These are phyloP conservation scores for Berberis thunbergii DNA, from an alignment of 164 flowering plant genomes.

Conservation along the genomic window DNA sequence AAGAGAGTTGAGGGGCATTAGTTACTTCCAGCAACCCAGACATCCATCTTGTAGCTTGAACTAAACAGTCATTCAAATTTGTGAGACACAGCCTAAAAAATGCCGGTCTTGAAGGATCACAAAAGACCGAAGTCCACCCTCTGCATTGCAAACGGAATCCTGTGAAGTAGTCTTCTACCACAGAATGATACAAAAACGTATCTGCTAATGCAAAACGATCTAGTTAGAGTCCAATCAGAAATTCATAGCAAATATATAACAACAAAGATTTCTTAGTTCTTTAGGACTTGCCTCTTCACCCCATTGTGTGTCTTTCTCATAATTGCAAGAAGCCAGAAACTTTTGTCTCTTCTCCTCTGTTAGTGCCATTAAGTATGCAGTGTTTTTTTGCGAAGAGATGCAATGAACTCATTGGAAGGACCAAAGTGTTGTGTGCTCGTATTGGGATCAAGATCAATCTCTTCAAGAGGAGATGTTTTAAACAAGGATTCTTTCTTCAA, in stretches of 20 bases:
- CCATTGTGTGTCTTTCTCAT: constrained; percentile 37
- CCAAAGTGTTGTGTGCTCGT: constrained; percentile 5
- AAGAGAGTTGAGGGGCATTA: background rate
- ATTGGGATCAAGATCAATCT: background rate
- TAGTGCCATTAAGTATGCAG: background rate
- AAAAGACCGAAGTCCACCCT: constrained; percentile 12
- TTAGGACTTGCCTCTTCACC: constrained; percentile 30
- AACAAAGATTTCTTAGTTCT: background rate
- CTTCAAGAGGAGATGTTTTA: background rate
- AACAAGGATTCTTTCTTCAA: constrained; percentile 11
- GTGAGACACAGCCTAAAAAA: constrained; percentile 14
- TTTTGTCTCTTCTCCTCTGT: constrained; percentile 14
- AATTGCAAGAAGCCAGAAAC: constrained; percentile 32
- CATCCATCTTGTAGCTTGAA: constrained; percentile 17
- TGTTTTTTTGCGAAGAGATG: constrained; percentile 10
- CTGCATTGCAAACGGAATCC: constrained; percentile 12
- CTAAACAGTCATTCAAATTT: constrained; percentile 10
- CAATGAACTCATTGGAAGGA: constrained; percentile 18
- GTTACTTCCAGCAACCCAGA: constrained; percentile 16
- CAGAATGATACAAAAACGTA: constrained; percentile 8
- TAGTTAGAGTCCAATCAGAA: background rate
- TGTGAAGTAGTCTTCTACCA: constrained; percentile 9
- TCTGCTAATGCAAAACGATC: background rate
- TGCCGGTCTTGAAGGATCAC: constrained; percentile 7
- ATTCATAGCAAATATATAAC: background rate